These are phyloP conservation scores for Penicillium sp. DNA, from an alignment of 2,329 filamentous ascomycete species.

Conservation along the genomic window DNA sequence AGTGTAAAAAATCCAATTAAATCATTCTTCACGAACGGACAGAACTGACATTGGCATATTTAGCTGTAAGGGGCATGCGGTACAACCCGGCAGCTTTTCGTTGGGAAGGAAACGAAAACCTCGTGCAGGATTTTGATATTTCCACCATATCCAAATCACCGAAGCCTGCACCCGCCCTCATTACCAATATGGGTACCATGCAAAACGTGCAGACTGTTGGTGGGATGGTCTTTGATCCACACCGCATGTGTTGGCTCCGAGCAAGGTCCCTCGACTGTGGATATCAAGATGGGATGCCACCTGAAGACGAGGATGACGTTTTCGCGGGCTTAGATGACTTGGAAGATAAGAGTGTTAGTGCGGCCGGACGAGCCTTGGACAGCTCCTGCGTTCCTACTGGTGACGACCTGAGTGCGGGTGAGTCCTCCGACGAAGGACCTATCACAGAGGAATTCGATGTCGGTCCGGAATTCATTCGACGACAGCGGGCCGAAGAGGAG, in stretches of 20 bases:
- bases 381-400: conserved; percentile 31
- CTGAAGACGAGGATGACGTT: conserved; percentile 86
- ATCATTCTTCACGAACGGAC: too few relatives aligned
- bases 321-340: conserved; percentile 95
- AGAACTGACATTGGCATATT: conserved; percentile 15
- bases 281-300: conserved; percentile 43
- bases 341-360: conserved; percentile 69
- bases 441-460: conserved; percentile 98
- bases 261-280: conserved; percentile 52
- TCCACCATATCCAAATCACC: conserved; percentile 40
- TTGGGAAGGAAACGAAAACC: conserved; percentile 97
- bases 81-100: conserved; percentile 83
- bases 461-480: conserved; percentile 84
- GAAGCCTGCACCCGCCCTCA: conserved; percentile 63
- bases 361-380: conserved; percentile 23
- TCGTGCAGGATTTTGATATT: conserved; percentile 70
- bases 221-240: conserved; percentile 98
- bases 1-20: conserved; percentile 61
- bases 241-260: conserved; percentile 97
- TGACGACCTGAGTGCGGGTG: conserved; percentile 44
- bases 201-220: conserved; percentile 90
- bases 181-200: conserved; percentile 80
- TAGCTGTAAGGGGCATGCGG: conserved; percentile 89
- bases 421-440: conserved; percentile 67
- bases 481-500: conserved; percentile 88